A percentile compares a stretch with the other conserved stretches of the same genome.
Conservation (phyloP, 1,284 basidiomycete species). For the Rhodotorula sp. region DNA sequence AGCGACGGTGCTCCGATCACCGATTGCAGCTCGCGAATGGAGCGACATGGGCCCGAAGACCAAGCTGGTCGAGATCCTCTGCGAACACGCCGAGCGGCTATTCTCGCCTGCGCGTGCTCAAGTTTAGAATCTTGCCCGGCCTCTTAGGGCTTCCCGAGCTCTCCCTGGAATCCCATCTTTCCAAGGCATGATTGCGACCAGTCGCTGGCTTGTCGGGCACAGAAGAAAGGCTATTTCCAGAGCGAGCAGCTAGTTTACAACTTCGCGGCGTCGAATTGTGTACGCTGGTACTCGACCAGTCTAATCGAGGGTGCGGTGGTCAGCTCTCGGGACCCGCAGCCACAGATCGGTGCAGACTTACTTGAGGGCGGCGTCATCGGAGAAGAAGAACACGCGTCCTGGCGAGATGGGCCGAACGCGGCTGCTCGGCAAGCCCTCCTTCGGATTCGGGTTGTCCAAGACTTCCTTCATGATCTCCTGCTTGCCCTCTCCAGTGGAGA, state of each 20-base stretch:
- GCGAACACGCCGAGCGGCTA: conserved; percentile 61
- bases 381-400: conserved; percentile 87
- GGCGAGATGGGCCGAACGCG: conserved; percentile 75
- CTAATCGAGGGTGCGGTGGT: neutral
- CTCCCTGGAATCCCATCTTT: no score
- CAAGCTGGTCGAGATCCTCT: conserved; percentile 81
- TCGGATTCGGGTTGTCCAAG: conserved; percentile 67
- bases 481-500: conserved; percentile 80
- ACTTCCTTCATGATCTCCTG: conserved; percentile 70
- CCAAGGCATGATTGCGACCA: no score
- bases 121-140: no score
- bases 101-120: conserved; percentile 1
- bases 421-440: conserved; percentile 74
- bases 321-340: neutral
- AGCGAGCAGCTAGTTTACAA: conserved; percentile 8
- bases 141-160: no score
- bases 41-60: conserved; percentile 96
- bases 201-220: neutral
- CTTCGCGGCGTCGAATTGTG: conserved; percentile 41
- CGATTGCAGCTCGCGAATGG: conserved; percentile 82
- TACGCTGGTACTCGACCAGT: conserved; percentile 58
- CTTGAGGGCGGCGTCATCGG: conserved; percentile 69
- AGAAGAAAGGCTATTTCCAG: neutral
- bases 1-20: conserved; percentile 92
- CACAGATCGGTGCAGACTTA: conserved; percentile 1